A percentile compares a stretch with the other conserved stretches of the same genome.
Evolutionary conservation across 2,329 filamentous ascomycete genomes (phyloP).

Genomic region (Colletotrichum viniferum): DNA sequence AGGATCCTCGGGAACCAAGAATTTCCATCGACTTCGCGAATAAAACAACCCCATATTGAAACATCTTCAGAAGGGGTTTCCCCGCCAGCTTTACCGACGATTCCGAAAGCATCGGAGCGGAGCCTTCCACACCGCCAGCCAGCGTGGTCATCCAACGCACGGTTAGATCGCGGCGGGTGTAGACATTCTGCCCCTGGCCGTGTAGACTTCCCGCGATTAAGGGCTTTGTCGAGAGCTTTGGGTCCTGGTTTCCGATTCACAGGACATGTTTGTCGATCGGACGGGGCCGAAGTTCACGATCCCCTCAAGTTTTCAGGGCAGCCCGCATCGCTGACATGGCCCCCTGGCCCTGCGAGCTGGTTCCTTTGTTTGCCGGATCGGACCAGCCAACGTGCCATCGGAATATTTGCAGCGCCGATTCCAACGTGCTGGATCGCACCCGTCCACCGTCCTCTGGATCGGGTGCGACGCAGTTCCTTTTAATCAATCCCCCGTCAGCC

Average conservation of each 20-base stretch:
- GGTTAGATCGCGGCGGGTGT: not conserved
- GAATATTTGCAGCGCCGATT: constrained; percentile 12
- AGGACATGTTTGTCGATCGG: constrained; percentile 6
- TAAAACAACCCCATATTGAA: not conserved
- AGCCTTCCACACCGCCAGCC: not conserved
- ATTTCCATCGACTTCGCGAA: not conserved
- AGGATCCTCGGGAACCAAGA: not conserved
- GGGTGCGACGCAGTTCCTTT: not conserved
- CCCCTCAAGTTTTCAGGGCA: constrained; percentile 4
- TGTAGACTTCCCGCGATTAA: not conserved
- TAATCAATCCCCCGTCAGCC: not conserved
- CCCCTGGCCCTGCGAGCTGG: constrained; percentile 1
- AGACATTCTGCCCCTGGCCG: not conserved
- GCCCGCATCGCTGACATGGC: constrained; percentile 5
- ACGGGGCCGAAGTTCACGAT: constrained; percentile 15
- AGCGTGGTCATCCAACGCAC: not conserved
- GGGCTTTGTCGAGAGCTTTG: not conserved
- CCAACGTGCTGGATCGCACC: not conserved
- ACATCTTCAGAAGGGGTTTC: not conserved
- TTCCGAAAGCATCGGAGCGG: not conserved
- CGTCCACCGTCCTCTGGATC: not conserved
- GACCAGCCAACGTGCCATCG: constrained; percentile 11
- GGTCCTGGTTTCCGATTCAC: constrained; percentile 12
- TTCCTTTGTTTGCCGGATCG: constrained; percentile 13
- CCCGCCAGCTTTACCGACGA: not conserved